Percentiles rank a stretch among this genome's conserved stretches.
Evolutionary conservation across 148 eudicot species (phyloP).

Genomic region (Silene uniflora): DNA sequence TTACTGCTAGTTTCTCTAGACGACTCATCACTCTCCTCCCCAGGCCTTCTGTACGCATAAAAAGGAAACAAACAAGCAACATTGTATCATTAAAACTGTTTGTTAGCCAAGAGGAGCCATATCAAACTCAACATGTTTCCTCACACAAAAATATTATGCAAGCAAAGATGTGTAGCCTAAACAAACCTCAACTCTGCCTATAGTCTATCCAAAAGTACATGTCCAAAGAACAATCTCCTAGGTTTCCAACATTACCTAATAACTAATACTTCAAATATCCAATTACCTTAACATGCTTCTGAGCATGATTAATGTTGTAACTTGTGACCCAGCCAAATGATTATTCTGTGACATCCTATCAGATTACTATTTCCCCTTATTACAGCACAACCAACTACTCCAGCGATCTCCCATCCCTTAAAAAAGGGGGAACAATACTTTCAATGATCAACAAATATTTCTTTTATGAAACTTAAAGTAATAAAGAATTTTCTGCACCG

Average conservation of each 20-base stretch:
- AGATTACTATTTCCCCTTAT: background rate
- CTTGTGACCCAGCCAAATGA: background rate
- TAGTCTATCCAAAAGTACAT: background rate
- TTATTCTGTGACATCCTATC: background rate
- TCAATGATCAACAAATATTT: no score
- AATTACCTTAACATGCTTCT: background rate
- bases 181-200: background rate
- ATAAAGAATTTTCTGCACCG: no score
- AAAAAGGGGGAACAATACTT: no score
- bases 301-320: background rate
- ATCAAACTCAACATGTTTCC: background rate
- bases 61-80: constrained; percentile 7
- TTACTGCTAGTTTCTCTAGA: constrained; percentile 73
- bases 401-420: no score
- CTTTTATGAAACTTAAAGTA: no score
- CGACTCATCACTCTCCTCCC: constrained; percentile 87
- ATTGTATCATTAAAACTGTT: background rate
- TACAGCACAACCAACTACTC: no score
- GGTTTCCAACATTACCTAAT: background rate
- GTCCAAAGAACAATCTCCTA: background rate
- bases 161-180: background rate
- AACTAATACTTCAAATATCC: background rate
- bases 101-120: background rate
- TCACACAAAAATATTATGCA: background rate
- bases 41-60: constrained; percentile 51